A percentile compares a stretch with the other conserved stretches of the same genome.
Conservation (phyloP, 164 flowering plant genomes). For the Malania oleifera region DNA sequence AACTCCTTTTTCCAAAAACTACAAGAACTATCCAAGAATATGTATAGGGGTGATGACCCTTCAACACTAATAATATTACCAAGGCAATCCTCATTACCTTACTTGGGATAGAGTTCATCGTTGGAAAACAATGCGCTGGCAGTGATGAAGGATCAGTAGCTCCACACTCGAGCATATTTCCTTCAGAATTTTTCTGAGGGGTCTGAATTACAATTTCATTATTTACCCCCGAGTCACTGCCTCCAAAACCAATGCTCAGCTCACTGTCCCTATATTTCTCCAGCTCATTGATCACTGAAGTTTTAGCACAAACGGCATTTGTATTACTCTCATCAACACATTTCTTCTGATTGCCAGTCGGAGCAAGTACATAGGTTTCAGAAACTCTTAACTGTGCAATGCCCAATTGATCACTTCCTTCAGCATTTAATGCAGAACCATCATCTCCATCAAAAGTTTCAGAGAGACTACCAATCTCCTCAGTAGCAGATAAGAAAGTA, state of each 20-base stretch:
- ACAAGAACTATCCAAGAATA: background rate
- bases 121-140: constrained; percentile 13
- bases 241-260: constrained; percentile 16
- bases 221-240: constrained; percentile 10
- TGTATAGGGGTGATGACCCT: background rate
- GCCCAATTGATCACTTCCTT: constrained; percentile 16
- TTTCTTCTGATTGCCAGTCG: background rate
- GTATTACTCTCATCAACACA: constrained; percentile 11
- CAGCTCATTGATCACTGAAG: constrained; percentile 18
- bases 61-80: background rate
- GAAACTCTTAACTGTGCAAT: constrained; percentile 9
- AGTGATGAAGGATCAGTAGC: constrained; percentile 16
- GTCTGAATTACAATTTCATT: constrained; percentile 5
- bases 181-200: constrained; percentile 13
- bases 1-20: no score
- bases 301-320: constrained; percentile 15
- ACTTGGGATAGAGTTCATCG: constrained; percentile 9
- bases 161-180: constrained; percentile 11
- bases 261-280: constrained; percentile 18
- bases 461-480: background rate
- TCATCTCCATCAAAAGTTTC: constrained; percentile 17
- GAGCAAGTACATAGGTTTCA: constrained; percentile 2
- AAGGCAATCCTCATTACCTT: constrained; percentile 26
- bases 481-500: background rate
- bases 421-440: background rate